Conservation (phyloP, 306 rosid genomes). For the cucumber (Cucumis sativus) region DNA sequence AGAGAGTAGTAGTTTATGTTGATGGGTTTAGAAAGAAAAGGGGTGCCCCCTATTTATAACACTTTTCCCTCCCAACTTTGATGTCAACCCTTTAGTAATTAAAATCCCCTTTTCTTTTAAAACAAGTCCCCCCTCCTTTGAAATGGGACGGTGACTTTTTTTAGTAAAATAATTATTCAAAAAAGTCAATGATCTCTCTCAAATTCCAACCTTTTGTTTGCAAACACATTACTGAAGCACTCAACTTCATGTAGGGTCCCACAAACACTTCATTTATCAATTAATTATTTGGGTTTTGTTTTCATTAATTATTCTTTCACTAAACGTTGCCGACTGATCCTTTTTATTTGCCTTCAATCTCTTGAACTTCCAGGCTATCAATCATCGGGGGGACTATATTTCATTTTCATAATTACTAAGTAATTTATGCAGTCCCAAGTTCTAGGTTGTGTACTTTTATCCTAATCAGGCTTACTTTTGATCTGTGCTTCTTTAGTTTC, state of each 20-base stretch:
- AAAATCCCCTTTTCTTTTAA: constrained; percentile 1
- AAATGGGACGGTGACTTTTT: constrained; percentile 46
- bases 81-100: constrained; percentile 24
- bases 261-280: not conserved
- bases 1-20: not conserved
- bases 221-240: constrained; percentile 4
- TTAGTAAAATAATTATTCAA: not conserved
- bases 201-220: constrained; percentile 15
- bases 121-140: not conserved
- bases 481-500: too few relatives aligned
- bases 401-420: too few relatives aligned
- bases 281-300: constrained; percentile 1
- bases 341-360: not conserved
- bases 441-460: too few relatives aligned
- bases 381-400: not conserved
- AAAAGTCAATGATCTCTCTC: not conserved
- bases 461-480: too few relatives aligned
- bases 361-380: not conserved
- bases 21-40: not conserved
- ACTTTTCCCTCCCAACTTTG: constrained; percentile 35
- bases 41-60: constrained; percentile 47
- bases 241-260: not conserved
- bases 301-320: not conserved
- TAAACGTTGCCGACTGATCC: not conserved
- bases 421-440: too few relatives aligned